Evolutionary conservation across 345 rosid species (phyloP), one percentile per base, ranked within the genome.

Genomic region (Xanthoceras sorbifolium): DNA sequence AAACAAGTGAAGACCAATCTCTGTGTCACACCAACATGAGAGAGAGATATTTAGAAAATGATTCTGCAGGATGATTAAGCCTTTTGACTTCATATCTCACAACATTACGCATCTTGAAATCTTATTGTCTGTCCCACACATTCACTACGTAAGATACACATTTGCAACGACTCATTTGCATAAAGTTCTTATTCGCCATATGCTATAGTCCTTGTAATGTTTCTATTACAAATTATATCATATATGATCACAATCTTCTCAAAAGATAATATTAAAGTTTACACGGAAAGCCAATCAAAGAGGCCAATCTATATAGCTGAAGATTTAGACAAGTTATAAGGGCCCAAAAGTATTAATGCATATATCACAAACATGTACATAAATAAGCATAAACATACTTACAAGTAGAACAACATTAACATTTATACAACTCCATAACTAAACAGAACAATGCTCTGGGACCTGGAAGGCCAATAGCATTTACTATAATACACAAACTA

Each of bases 21-120:
- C 54, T 25, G 34, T 1, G 29, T 40, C 25, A 10, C n/a, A 23
- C 22, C 54, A 42, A 20, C 28, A 34, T 42, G 34, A 23, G 26
- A 40, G 71, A 23, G 31, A 67, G 55, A 42, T 14, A 42, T 42
- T 42, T 42, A 42, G 32, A 18, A 42, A 36, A 42, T 12, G 32
- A 67, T 22, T 67, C n/a, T 29, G 26, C 25, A 9, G 6, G 9
- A 67, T 23, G 46, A 42, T 9, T 8, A 42, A 8, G 12, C 44
- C 14, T 20, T 9, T 6, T 69, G n/a, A 29, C 31, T 69, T 31
- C 42, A n/a, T 55, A 52, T 66, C 50, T 38, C 38, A 38, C 6
- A 38, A 15, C 29, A 8, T 8, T 62, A 65, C 9, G 69, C 69
- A 65, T 65, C 69, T 65, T 64, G 22, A 36, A 22, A 65, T 65